phyloP scores from a whole-genome alignment of 345 rosid species.

The Dipteronia sinensis region DNA sequence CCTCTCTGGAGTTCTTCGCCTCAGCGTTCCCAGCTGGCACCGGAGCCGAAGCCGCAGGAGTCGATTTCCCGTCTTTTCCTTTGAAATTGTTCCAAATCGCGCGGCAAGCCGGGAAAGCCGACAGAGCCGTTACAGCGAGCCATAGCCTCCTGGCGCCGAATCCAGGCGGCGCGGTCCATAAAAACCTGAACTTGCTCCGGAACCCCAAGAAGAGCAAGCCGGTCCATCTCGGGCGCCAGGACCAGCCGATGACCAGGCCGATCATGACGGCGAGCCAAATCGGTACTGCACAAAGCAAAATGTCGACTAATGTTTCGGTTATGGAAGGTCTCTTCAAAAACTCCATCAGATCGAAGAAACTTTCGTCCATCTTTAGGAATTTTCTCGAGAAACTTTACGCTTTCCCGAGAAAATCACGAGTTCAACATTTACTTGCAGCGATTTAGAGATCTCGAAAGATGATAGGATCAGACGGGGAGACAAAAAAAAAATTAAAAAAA shows the following conservation, averaged over 20 bases:
- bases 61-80: slow-evolving; percentile 41
- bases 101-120: slow-evolving; percentile 78
- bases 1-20: slow-evolving; percentile 30
- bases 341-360: slow-evolving; percentile 61
- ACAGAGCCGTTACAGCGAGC: slow-evolving; percentile 91
- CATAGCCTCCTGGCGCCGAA: slow-evolving; percentile 95
- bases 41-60: slow-evolving; percentile 10
- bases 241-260: slow-evolving; percentile 95
- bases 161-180: slow-evolving; percentile 92
- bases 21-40: slow-evolving; percentile 24
- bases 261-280: slow-evolving; percentile 97
- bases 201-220: slow-evolving; percentile 76
- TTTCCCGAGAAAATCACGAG: slow-evolving; percentile 1
- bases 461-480: neutral
- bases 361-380: slow-evolving; percentile 54
- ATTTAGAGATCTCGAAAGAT: slow-evolving; percentile 4
- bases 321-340: slow-evolving; percentile 62
- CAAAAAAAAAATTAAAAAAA: too few relatives aligned
- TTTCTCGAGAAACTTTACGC: neutral
- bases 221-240: slow-evolving; percentile 98
- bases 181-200: slow-evolving; percentile 74
- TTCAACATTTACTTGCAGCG: neutral
- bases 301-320: slow-evolving; percentile 88
- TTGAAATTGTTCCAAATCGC: slow-evolving; percentile 62
- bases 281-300: slow-evolving; percentile 88